Conservation (phyloP, 2,329 filamentous ascomycete species). For the Gaeumannomyces tritici region DNA sequence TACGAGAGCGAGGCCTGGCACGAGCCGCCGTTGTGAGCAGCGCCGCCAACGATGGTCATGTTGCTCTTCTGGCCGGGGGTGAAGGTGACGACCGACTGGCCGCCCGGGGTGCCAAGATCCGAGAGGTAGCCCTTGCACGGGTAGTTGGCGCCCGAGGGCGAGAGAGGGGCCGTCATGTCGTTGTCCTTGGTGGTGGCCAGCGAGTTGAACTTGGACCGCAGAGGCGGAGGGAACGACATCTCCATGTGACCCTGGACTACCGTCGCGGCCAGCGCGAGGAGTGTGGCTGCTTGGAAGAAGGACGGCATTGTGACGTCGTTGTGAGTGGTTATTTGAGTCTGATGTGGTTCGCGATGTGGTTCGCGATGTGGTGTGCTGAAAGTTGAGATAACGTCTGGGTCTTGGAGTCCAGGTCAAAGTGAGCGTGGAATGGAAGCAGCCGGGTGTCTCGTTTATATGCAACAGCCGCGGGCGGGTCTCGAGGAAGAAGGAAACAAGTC, state of each 20-base stretch:
- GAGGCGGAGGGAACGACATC: slow-evolving; percentile 41
- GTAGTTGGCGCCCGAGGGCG: slow-evolving; percentile 51
- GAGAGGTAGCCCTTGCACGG: slow-evolving; percentile 62
- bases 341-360: background rate
- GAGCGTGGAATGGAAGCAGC: background rate
- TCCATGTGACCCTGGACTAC: slow-evolving; percentile 46
- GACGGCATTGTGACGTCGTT: background rate
- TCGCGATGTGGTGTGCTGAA: background rate
- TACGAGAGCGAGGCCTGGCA: slow-evolving; percentile 69
- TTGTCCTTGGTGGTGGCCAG: slow-evolving; percentile 49
- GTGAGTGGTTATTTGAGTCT: background rate
- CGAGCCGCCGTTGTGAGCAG: slow-evolving; percentile 58
- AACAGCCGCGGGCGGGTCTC: background rate
- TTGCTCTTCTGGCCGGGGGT: slow-evolving; percentile 51
- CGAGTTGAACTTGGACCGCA: slow-evolving; percentile 43
- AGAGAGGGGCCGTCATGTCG: slow-evolving; percentile 60
- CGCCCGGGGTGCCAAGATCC: slow-evolving; percentile 36
- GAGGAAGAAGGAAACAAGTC: background rate
- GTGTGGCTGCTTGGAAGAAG: background rate
- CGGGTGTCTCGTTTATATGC: background rate
- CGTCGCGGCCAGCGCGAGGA: slow-evolving; percentile 13
- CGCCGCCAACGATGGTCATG: slow-evolving; percentile 53
- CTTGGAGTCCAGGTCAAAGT: background rate
- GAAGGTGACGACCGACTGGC: slow-evolving; percentile 50
- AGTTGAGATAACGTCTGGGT: background rate